These are phyloP conservation scores for Phytopythium vexans DNA, from an alignment of 352 stramenopile species.

Conservation along the genomic window DNA sequence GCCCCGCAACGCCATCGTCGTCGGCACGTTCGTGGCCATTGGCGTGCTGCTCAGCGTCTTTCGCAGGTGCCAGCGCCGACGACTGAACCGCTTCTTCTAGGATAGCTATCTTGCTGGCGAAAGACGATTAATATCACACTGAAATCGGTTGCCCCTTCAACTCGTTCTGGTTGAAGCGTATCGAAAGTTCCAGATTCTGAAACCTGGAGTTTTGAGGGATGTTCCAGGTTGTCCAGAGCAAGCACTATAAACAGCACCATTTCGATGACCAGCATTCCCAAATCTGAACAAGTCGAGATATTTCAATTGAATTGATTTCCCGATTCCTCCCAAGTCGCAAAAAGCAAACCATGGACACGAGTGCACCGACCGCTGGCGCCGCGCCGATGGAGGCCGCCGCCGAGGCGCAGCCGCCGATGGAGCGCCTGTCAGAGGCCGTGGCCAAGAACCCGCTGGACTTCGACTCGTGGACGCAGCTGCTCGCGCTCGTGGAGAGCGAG, in stretches of 20 bases:
- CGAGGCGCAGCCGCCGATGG: slow-evolving; percentile 30
- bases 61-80: slow-evolving; percentile 3
- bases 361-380: background rate
- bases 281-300: too few relatives aligned
- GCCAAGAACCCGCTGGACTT: slow-evolving; percentile 76
- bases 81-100: background rate
- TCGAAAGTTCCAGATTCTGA: too few relatives aligned
- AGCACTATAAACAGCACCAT: too few relatives aligned
- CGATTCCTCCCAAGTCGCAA: too few relatives aligned
- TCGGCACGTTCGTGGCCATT: slow-evolving; percentile 7
- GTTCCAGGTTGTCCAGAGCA: too few relatives aligned
- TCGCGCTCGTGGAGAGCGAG: slow-evolving; percentile 69
- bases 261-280: too few relatives aligned
- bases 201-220: too few relatives aligned
- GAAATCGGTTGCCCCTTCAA: too few relatives aligned
- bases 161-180: too few relatives aligned
- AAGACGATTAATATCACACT: background rate
- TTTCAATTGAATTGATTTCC: too few relatives aligned
- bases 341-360: slow-evolving; percentile 3
- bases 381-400: slow-evolving; percentile 4
- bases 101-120: background rate
- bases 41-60: slow-evolving; percentile 7
- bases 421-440: slow-evolving; percentile 49
- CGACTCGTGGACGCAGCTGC: slow-evolving; percentile 71
- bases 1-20: slow-evolving; percentile 5